Conservation (phyloP, 1,139 yeast species). For the Geotrichum histeridarum region DNA sequence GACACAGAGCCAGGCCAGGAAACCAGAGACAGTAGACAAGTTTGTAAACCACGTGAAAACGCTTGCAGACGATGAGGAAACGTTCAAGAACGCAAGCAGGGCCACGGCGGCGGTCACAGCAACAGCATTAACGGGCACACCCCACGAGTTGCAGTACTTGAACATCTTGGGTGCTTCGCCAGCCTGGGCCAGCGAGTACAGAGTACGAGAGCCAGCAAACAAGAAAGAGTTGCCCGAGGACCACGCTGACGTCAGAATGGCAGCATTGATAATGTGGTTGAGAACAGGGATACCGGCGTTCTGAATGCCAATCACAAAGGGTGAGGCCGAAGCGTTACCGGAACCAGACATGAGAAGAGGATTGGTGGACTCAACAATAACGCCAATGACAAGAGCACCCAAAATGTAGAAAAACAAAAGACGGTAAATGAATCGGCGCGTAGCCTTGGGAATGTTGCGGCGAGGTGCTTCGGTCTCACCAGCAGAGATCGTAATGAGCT, state of each 20-base stretch:
- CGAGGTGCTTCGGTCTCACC: conserved; percentile 71
- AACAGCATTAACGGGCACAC: conserved; percentile 43
- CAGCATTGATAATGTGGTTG: conserved; percentile 63
- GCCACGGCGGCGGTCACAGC: conserved; percentile 32
- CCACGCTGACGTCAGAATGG: conserved; percentile 56
- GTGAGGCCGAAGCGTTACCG: conserved; percentile 54
- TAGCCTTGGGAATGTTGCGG: conserved; percentile 55
- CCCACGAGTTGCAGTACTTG: conserved; percentile 40
- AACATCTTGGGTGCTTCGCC: conserved; percentile 50
- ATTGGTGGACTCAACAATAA: conserved; percentile 54
- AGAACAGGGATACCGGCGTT: conserved; percentile 51
- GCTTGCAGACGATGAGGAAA: conserved; percentile 45
- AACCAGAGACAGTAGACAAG: conserved; percentile 45
- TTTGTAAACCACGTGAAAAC: conserved; percentile 46
- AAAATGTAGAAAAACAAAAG: conserved; percentile 53
- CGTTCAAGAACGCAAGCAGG: conserved; percentile 42
- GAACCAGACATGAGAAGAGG: conserved; percentile 41
- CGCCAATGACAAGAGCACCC: conserved; percentile 52
- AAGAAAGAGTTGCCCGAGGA: conserved; percentile 43
- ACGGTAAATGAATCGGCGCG: conserved; percentile 59
- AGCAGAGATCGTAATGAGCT: conserved; percentile 67
- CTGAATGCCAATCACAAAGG: conserved; percentile 59
- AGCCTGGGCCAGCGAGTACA: conserved; percentile 42
- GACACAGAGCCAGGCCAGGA: conserved; percentile 44
- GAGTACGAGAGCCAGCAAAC: conserved; percentile 41